Percentiles rank a stretch among this genome's conserved stretches.
These are phyloP conservation scores for Suillus bovinus DNA, from an alignment of 768 basidiomycete species.

Conservation along the genomic window DNA sequence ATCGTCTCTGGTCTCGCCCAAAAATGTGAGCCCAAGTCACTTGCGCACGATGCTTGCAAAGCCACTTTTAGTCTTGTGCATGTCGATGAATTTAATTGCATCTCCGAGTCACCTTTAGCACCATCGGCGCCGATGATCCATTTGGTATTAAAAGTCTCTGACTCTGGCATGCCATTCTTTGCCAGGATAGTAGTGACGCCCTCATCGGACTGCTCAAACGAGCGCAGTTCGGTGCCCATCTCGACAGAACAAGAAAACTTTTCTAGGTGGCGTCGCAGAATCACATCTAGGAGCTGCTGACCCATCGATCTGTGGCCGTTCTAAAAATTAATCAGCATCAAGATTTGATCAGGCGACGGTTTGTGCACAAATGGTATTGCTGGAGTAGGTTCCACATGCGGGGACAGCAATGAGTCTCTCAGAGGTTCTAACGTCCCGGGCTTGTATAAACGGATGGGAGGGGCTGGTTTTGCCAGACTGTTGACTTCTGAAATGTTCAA, in stretches of 20 bases:
- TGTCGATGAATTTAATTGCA: neutral
- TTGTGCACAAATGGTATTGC: conserved; percentile 28
- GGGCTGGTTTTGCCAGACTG: conserved; percentile 26
- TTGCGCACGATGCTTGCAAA: conserved; percentile 10
- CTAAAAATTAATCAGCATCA: conserved; percentile 1
- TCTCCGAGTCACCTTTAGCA: conserved; percentile 20
- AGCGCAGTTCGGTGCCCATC: conserved; percentile 34
- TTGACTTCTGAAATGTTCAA: conserved; percentile 39
- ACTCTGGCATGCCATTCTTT: conserved; percentile 6
- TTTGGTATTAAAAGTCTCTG: conserved; percentile 6
- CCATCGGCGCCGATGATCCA: conserved; percentile 20
- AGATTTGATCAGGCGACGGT: neutral
- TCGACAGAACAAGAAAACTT: conserved; percentile 31
- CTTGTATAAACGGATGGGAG: conserved; percentile 35
- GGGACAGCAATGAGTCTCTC: conserved; percentile 16
- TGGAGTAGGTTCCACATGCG: conserved; percentile 20
- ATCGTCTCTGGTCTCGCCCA: conserved; percentile 34
- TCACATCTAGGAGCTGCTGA: conserved; percentile 30
- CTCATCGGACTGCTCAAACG: conserved; percentile 35
- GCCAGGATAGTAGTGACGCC: conserved; percentile 24
- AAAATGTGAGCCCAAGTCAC: conserved; percentile 12
- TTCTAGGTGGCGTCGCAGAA: conserved; percentile 1
- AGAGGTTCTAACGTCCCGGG: conserved; percentile 7
- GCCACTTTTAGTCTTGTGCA: neutral
- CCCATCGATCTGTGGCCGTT: conserved; percentile 5